These are phyloP conservation scores for Pichiaceae sp. DNA, from an alignment of 1,139 yeast genomes.

Conservation along the genomic window DNA sequence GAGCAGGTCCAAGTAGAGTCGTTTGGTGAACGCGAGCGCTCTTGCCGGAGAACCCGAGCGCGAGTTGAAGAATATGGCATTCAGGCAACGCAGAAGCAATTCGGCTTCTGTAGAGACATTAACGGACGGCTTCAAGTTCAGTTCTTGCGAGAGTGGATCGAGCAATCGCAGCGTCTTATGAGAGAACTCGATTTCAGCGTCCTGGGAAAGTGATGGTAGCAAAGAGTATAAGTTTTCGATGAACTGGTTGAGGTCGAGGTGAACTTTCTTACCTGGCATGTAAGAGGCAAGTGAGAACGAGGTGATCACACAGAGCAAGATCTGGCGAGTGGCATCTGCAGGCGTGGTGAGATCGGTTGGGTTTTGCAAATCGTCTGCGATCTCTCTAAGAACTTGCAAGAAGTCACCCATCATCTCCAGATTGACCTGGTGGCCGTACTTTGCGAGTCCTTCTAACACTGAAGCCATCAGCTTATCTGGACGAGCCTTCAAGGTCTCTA, in stretches of 20 bases:
- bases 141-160: slow-evolving; percentile 48
- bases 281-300: slow-evolving; percentile 81
- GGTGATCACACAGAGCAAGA: slow-evolving; percentile 76
- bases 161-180: slow-evolving; percentile 71
- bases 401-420: slow-evolving; percentile 89
- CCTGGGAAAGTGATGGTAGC: slow-evolving; percentile 60
- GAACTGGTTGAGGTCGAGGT: slow-evolving; percentile 62
- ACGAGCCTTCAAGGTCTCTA: slow-evolving; percentile 63
- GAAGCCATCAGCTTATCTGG: slow-evolving; percentile 71
- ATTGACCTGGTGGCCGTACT: slow-evolving; percentile 87
- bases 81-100: slow-evolving; percentile 66
- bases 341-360: slow-evolving; percentile 14
- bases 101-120: slow-evolving; percentile 88
- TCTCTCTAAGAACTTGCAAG: slow-evolving; percentile 77
- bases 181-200: slow-evolving; percentile 79
- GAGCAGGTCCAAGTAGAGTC: slow-evolving; percentile 56
- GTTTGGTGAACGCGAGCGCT: slow-evolving; percentile 76
- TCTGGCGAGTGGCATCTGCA: slow-evolving; percentile 46
- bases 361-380: slow-evolving; percentile 31
- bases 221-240: slow-evolving; percentile 64
- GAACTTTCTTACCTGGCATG: slow-evolving; percentile 57
- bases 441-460: slow-evolving; percentile 84
- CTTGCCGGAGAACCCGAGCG: slow-evolving; percentile 64
- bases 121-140: slow-evolving; percentile 53
- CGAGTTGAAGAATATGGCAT: slow-evolving; percentile 72